A percentile compares a stretch with the other conserved stretches of the same genome.
Evolutionary conservation across 371 early-diverging fungal species (phyloP).

Genomic region (Umbelopsis sp.): DNA sequence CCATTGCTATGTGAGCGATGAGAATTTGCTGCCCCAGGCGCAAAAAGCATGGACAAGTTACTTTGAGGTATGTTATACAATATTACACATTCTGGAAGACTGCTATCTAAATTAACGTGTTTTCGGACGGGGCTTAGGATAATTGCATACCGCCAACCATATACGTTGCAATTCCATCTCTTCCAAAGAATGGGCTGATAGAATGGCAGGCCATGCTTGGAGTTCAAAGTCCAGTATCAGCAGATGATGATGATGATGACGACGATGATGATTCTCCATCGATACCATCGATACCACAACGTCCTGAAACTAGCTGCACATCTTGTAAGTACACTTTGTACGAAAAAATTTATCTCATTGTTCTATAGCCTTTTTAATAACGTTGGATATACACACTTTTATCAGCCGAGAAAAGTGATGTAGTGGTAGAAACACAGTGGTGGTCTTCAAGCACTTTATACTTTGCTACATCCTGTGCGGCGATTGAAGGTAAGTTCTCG

Average conservation of each 20-base stretch:
- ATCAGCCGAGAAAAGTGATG: not conserved
- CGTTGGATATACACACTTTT: not conserved
- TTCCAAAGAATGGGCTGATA: constrained; percentile 61
- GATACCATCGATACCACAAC: not conserved
- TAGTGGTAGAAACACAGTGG: not conserved
- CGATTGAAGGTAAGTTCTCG: not conserved
- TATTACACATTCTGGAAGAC: too few species aligned
- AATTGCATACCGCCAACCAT: constrained; percentile 38
- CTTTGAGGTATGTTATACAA: not conserved
- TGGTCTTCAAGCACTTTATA: not conserved
- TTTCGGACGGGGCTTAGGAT: not conserved
- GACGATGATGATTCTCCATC: constrained; percentile 38
- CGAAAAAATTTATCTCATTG: not conserved
- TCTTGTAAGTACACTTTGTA: constrained; percentile 21
- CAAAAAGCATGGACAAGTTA: constrained; percentile 41
- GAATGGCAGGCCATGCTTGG: constrained; percentile 66
- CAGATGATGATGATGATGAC: constrained; percentile 28
- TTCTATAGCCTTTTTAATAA: not conserved
- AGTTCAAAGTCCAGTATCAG: constrained; percentile 24
- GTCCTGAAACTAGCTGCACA: constrained; percentile 13
- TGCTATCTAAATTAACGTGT: too few species aligned
- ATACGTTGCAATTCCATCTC: constrained; percentile 56
- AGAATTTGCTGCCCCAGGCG: constrained; percentile 34
- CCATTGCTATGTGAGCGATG: constrained; percentile 50
- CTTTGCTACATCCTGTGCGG: constrained; percentile 1